Evolutionary conservation across 2,329 filamentous ascomycete genomes (phyloP).

Genomic region (Scleromitrula shiraiana): DNA sequence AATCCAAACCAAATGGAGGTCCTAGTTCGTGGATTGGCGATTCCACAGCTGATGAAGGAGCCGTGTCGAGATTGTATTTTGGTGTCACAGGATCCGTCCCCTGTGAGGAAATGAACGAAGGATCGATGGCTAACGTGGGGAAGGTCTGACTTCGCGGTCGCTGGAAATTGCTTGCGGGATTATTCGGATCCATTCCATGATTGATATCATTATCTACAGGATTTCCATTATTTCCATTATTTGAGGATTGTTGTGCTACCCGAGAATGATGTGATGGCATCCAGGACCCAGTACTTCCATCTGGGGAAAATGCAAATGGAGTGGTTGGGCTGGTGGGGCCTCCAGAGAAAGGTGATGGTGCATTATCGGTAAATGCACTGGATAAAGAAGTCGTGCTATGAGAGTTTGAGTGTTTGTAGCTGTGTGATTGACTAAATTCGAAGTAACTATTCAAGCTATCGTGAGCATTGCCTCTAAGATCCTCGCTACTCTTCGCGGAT

Average conservation of each 20-base stretch:
- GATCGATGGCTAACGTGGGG: constrained; percentile 59
- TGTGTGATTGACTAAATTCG: constrained; percentile 46
- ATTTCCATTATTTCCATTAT: neutral
- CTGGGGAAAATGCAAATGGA: constrained; percentile 68
- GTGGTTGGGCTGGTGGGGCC: constrained; percentile 66
- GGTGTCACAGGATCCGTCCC: constrained; percentile 47
- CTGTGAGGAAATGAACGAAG: constrained; percentile 41
- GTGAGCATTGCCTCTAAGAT: constrained; percentile 41
- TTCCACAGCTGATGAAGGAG: constrained; percentile 38
- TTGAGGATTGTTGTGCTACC: constrained; percentile 31
- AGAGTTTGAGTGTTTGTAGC: constrained; percentile 53
- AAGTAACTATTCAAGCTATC: constrained; percentile 49
- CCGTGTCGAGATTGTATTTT: constrained; percentile 36
- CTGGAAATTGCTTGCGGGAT: constrained; percentile 42
- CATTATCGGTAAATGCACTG: constrained; percentile 57
- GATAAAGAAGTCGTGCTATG: constrained; percentile 60
- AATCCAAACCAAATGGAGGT: constrained; percentile 29
- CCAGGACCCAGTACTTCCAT: constrained; percentile 62
- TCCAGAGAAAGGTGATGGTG: constrained; percentile 59
- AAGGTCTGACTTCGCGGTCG: constrained; percentile 85
- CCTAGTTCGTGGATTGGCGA: constrained; percentile 42
- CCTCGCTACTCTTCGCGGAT: constrained; percentile 57
- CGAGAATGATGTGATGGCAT: constrained; percentile 43
- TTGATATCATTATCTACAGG: neutral
- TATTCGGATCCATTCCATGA: constrained; percentile 2